Percentiles rank a stretch among this genome's conserved stretches.
Evolutionary conservation across 768 basidiomycete genomes (phyloP).

Genomic region (Kwoniella pini): DNA sequence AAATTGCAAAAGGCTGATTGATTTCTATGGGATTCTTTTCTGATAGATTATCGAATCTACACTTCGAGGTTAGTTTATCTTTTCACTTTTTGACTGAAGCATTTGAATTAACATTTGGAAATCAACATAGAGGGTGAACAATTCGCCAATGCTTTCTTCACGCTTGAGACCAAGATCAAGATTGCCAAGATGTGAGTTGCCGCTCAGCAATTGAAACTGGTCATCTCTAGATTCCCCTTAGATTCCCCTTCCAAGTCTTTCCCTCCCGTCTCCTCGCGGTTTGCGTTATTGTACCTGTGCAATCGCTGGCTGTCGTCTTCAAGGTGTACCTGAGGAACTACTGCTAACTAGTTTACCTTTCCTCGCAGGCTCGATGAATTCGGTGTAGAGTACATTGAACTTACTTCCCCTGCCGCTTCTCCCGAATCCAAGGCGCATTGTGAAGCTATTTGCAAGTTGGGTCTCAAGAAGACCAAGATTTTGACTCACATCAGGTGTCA

Average conservation of each 20-base stretch:
- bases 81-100: too few species aligned
- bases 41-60: conserved; percentile 86
- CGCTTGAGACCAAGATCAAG: conserved; percentile 98
- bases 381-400: conserved; percentile 98
- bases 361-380: conserved; percentile 75
- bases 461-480: conserved; percentile 75
- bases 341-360: not conserved
- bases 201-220: not conserved
- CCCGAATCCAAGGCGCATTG: conserved; percentile 92
- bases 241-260: too few species aligned
- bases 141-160: conserved; percentile 99
- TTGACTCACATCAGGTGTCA: conserved; percentile 99
- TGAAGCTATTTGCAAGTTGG: conserved; percentile 98
- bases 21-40: not conserved
- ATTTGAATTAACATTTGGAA: not conserved
- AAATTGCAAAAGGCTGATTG: not conserved
- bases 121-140: conserved; percentile 82
- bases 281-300: too few species aligned
- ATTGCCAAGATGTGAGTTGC: conserved; percentile 76
- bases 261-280: too few species aligned
- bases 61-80: conserved; percentile 69
- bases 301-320: too few species aligned
- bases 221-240: too few species aligned
- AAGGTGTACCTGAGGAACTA: too few species aligned
- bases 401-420: conserved; percentile 96